These are phyloP conservation scores for Cytospora mali DNA, from an alignment of 2,329 filamentous ascomycete species.

Conservation along the genomic window DNA sequence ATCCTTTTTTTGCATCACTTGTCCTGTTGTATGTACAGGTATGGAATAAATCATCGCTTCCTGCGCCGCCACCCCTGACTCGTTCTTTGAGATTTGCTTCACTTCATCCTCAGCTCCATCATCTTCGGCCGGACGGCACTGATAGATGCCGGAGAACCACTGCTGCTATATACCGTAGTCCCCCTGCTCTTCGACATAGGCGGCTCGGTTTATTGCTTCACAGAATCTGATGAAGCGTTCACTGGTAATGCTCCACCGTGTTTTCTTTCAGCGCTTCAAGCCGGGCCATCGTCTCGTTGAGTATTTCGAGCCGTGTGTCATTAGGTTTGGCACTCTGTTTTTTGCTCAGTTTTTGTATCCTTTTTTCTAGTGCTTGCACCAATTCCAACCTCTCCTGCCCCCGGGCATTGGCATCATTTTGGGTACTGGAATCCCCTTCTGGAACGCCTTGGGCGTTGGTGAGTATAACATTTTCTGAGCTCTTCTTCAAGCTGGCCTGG, in stretches of 20 bases:
- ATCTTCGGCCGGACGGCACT: too few species aligned
- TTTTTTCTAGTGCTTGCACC: not conserved
- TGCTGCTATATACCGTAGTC: not conserved
- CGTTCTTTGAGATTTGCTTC: too few species aligned
- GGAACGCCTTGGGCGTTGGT: not conserved
- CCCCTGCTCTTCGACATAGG: not conserved
- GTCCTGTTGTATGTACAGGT: too few species aligned
- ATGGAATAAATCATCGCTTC: not conserved
- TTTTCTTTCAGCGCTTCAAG: not conserved
- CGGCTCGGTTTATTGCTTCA: not conserved
- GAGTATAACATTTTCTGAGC: not conserved
- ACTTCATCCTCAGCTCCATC: too few species aligned
- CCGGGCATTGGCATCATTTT: not conserved
- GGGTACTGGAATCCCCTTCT: not conserved
- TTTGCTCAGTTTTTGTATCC: not conserved
- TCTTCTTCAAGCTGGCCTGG: not conserved
- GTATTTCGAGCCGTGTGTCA: not conserved
- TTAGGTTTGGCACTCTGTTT: not conserved
- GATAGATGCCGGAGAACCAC: not conserved
- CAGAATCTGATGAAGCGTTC: not conserved
- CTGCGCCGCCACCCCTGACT: too few species aligned
- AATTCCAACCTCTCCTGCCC: not conserved
- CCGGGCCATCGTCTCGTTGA: not conserved
- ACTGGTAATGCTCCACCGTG: not conserved
- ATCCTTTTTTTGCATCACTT: too few species aligned